Conservation (phyloP, 2,329 filamentous ascomycete genomes). For the Microcyclosporella mali region DNA sequence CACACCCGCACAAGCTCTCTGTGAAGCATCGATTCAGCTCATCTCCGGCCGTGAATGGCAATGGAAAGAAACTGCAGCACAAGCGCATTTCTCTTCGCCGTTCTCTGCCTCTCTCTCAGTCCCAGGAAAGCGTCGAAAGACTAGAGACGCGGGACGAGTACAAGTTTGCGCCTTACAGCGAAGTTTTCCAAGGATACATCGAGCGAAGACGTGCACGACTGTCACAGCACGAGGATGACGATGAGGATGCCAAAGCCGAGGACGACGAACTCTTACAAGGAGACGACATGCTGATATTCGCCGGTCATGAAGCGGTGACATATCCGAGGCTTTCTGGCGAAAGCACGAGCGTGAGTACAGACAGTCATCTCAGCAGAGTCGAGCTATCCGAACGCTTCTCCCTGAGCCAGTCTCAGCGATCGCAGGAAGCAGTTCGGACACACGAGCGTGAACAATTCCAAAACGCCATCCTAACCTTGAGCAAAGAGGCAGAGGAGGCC, state of each 20-base stretch:
- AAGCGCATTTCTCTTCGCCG: constrained; percentile 25
- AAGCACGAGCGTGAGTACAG: not conserved
- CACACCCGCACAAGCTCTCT: constrained; percentile 27
- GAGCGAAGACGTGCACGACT: constrained; percentile 25
- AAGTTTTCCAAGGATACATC: constrained; percentile 29
- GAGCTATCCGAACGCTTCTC: constrained; percentile 6
- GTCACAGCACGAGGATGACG: constrained; percentile 3
- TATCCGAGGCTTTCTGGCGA: constrained; percentile 23
- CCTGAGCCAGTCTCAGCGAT: constrained; percentile 13
- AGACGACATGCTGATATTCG: constrained; percentile 30
- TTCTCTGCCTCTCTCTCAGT: constrained; percentile 27
- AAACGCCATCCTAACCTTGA: constrained; percentile 36
- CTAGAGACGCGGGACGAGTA: constrained; percentile 22
- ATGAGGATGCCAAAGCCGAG: constrained; percentile 3
- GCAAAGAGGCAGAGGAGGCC: constrained; percentile 34
- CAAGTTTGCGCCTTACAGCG: constrained; percentile 27
- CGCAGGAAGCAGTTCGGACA: constrained; percentile 10
- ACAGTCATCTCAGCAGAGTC: not conserved
- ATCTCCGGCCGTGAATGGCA: constrained; percentile 19
- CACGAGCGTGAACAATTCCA: constrained; percentile 30
- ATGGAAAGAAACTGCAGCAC: constrained; percentile 9
- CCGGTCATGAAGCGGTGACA: constrained; percentile 22
- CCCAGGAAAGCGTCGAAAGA: constrained; percentile 17
- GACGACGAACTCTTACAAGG: constrained; percentile 19
- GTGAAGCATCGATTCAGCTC: constrained; percentile 29